These are phyloP conservation scores for Penicillium lividum DNA, from an alignment of 495 filamentous ascomycete species.

Conservation along the genomic window DNA sequence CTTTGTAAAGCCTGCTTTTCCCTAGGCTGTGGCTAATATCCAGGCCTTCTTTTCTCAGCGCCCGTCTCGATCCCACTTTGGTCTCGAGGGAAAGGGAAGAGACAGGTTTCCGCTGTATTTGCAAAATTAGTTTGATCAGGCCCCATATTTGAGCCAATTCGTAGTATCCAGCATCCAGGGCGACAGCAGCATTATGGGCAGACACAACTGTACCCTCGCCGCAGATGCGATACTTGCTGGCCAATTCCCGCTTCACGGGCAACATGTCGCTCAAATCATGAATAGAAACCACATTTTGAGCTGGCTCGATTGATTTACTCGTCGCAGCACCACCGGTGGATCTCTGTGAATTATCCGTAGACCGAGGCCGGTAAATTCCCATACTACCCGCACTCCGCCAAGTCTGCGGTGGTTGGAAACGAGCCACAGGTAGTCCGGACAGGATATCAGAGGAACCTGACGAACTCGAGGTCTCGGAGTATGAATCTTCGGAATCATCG, in stretches of 20 bases:
- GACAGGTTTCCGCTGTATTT: constrained; percentile 64
- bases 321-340: constrained; percentile 49
- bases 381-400: constrained; percentile 53
- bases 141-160: constrained; percentile 86
- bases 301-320: constrained; percentile 36
- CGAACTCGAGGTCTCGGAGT: constrained; percentile 67
- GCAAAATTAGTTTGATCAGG: constrained; percentile 73
- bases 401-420: constrained; percentile 53
- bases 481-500: constrained; percentile 65
- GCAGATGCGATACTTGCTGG: constrained; percentile 78
- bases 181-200: constrained; percentile 76
- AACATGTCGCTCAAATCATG: constrained; percentile 66
- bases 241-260: constrained; percentile 75
- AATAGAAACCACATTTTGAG: constrained; percentile 65
- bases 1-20: constrained; percentile 20
- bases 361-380: constrained; percentile 47
- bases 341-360: constrained; percentile 56
- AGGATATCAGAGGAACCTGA: constrained; percentile 67
- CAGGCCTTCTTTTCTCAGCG: constrained; percentile 32
- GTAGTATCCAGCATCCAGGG: constrained; percentile 66
- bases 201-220: constrained; percentile 78
- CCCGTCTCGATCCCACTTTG: constrained; percentile 37
- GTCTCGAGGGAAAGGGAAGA: constrained; percentile 45
- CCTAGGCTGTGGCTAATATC: constrained; percentile 4
- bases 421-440: constrained; percentile 40